These are phyloP conservation scores for Penicillium manginii DNA, from an alignment of 495 filamentous ascomycete genomes.

Conservation along the genomic window DNA sequence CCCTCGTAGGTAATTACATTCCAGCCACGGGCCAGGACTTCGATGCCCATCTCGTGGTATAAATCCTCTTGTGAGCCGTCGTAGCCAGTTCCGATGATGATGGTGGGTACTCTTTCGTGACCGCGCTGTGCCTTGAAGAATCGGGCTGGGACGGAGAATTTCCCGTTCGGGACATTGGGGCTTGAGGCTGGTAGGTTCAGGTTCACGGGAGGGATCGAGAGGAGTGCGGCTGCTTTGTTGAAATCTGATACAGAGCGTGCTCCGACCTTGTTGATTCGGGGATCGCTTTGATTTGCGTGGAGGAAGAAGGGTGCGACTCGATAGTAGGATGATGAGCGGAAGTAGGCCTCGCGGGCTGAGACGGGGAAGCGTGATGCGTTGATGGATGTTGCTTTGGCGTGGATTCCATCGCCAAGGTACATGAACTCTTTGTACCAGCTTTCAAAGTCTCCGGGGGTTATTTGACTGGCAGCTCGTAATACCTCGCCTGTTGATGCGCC, in stretches of 20 bases:
- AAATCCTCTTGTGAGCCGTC: conserved; percentile 50
- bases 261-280: not conserved
- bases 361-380: conserved; percentile 20
- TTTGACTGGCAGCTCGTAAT: not conserved
- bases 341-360: conserved; percentile 37
- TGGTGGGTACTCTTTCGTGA: not conserved
- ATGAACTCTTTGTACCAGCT: not conserved
- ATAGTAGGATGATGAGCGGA: conserved; percentile 47
- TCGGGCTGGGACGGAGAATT: not conserved
- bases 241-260: not conserved
- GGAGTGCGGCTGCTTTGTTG: not conserved
- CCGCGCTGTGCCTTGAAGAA: not conserved
- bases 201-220: not conserved
- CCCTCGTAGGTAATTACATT: conserved; percentile 53
- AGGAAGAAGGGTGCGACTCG: conserved; percentile 47
- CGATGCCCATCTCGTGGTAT: conserved; percentile 35
- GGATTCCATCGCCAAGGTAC: conserved; percentile 1
- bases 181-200: not conserved
- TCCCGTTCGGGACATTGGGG: not conserved
- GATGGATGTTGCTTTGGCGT: not conserved
- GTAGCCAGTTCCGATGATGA: not conserved
- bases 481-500: not conserved
- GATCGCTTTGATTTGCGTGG: conserved; percentile 36
- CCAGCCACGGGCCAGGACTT: conserved; percentile 43
- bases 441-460: not conserved